Evolutionary conservation across 768 basidiomycete genomes (phyloP).

Genomic region (Leucogyrophana mollusca): DNA sequence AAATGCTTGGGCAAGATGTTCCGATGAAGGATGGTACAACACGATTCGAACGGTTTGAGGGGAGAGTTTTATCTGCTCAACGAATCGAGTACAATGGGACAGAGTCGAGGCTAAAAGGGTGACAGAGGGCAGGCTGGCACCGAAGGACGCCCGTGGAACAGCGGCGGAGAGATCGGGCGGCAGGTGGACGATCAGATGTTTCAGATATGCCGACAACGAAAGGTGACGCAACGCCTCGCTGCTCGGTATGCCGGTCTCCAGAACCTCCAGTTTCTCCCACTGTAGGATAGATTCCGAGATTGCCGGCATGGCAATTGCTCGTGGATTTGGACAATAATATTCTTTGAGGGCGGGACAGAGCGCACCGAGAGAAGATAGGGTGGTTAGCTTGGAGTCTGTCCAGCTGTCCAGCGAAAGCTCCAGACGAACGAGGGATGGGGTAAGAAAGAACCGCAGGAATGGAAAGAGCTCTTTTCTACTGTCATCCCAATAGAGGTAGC

Average conservation of each 20-base stretch:
- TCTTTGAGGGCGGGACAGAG: background rate
- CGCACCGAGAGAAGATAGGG: conserved; percentile 5
- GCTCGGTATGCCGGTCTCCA: background rate
- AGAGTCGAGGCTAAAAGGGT: background rate
- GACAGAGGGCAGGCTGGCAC: background rate
- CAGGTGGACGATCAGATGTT: background rate
- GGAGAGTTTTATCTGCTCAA: conserved; percentile 1
- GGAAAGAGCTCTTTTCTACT: conserved; percentile 2
- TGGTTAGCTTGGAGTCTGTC: conserved; percentile 1
- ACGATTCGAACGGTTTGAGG: background rate
- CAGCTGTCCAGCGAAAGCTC: background rate
- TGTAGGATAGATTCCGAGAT: conserved; percentile 5
- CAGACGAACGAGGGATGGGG: background rate
- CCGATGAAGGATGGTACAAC: no score
- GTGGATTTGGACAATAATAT: background rate
- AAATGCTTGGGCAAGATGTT: no score
- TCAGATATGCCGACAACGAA: background rate
- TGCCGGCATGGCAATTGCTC: background rate
- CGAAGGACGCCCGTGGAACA: background rate
- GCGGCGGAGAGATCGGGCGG: background rate
- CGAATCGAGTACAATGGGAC: background rate
- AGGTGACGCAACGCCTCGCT: conserved; percentile 4
- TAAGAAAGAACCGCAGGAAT: conserved; percentile 2
- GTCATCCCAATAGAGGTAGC: background rate
- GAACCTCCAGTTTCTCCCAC: background rate